These are phyloP conservation scores for Kazachstania sp. DNA, from an alignment of 1,139 yeast species.

Conservation along the genomic window DNA sequence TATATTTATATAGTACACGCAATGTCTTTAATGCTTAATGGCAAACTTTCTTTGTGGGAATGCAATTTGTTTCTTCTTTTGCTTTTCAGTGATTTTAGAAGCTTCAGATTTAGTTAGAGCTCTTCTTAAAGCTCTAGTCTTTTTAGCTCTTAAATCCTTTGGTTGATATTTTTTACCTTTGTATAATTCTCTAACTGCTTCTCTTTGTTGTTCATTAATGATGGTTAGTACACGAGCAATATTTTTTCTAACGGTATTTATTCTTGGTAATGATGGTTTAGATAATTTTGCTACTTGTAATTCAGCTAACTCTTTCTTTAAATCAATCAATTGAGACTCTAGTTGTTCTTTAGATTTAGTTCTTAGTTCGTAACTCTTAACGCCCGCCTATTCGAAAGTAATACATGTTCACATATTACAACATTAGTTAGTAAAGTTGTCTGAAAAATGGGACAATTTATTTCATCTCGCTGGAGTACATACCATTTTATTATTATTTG, in stretches of 20 bases:
- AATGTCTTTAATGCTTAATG: slow-evolving; percentile 74
- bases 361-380: slow-evolving; percentile 94
- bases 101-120: slow-evolving; percentile 84
- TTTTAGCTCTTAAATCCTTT: slow-evolving; percentile 98
- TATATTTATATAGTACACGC: not conserved
- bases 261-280: slow-evolving; percentile 88
- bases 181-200: slow-evolving; percentile 90
- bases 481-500: not conserved
- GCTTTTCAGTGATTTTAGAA: slow-evolving; percentile 73
- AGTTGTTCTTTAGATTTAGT: slow-evolving; percentile 96
- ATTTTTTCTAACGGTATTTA: slow-evolving; percentile 94
- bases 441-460: not conserved
- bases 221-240: slow-evolving; percentile 97
- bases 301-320: slow-evolving; percentile 93
- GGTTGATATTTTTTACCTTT: slow-evolving; percentile 95
- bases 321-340: slow-evolving; percentile 87
- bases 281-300: slow-evolving; percentile 94
- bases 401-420: not conserved
- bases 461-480: not conserved
- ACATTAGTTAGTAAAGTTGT: not conserved
- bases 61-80: slow-evolving; percentile 86
- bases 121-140: slow-evolving; percentile 99
- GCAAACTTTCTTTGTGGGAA: slow-evolving; percentile 99
- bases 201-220: slow-evolving; percentile 96
- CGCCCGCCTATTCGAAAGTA: slow-evolving; percentile 54